Evolutionary conservation across 805 yeast species (phyloP).

Genomic region (Tetrapisispora taiwanensis): DNA sequence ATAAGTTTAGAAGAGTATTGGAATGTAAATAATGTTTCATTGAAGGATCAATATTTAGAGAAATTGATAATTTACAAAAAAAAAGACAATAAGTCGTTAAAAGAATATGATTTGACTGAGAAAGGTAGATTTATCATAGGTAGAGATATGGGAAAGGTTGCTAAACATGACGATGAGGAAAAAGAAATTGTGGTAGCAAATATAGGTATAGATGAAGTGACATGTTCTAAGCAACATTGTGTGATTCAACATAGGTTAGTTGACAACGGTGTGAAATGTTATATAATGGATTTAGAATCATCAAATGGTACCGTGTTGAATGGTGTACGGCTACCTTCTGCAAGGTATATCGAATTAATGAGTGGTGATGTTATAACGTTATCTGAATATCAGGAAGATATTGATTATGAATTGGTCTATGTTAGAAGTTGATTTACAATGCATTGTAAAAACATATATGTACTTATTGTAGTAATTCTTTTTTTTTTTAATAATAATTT

Average conservation of each 20-base stretch:
- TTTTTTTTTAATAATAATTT: not conserved
- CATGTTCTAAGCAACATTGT: constrained; percentile 41
- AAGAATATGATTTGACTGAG: constrained; percentile 17
- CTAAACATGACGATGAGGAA: constrained; percentile 6
- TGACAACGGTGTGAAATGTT: constrained; percentile 23
- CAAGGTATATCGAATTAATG: constrained; percentile 35
- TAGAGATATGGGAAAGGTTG: constrained; percentile 18
- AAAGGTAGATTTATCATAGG: constrained; percentile 31
- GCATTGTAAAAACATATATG: too few species aligned
- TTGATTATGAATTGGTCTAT: constrained; percentile 21
- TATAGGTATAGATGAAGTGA: constrained; percentile 28
- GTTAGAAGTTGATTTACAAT: constrained; percentile 3
- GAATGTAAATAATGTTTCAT: constrained; percentile 11
- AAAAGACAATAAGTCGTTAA: constrained; percentile 18
- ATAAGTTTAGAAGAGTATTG: constrained; percentile 17
- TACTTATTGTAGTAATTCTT: too few species aligned
- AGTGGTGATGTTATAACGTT: constrained; percentile 35
- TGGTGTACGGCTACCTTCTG: constrained; percentile 30
- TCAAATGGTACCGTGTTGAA: constrained; percentile 40
- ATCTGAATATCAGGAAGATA: constrained; percentile 28
- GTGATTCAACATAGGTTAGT: constrained; percentile 36
- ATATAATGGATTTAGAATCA: constrained; percentile 38
- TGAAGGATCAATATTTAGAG: constrained; percentile 15
- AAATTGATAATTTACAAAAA: constrained; percentile 25
- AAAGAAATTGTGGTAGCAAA: constrained; percentile 26